A percentile compares a stretch with the other conserved stretches of the same genome.
These are phyloP conservation scores for Phytophthora aleatoria DNA, from an alignment of 352 stramenopile genomes.

Conservation along the genomic window DNA sequence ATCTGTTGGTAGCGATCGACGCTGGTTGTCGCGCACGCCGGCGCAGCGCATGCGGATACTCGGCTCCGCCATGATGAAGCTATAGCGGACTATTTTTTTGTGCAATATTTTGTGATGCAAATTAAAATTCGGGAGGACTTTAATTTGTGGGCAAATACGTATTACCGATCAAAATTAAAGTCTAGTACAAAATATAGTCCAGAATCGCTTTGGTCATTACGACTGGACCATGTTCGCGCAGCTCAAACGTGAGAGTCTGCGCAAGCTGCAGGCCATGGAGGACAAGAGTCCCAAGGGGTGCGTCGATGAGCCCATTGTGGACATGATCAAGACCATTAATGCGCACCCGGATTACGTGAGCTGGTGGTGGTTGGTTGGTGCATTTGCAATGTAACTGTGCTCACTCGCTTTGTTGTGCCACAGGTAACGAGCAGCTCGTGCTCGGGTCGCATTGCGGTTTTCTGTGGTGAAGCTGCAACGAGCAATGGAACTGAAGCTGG, in stretches of 20 bases:
- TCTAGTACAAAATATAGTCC: no score
- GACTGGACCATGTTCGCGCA: constrained; percentile 68
- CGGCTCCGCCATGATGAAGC: constrained; percentile 7
- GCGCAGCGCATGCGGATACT: constrained; percentile 36
- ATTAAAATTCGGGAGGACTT: no score
- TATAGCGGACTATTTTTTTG: constrained; percentile 1
- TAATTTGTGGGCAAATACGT: no score
- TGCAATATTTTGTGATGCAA: background rate
- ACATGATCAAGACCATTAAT: constrained; percentile 90
- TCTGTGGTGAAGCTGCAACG: constrained; percentile 55
- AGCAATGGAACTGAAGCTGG: constrained; percentile 19
- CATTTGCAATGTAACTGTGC: constrained; percentile 1
- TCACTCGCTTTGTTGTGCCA: constrained; percentile 2
- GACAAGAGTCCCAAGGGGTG: constrained; percentile 93
- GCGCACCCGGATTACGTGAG: constrained; percentile 82
- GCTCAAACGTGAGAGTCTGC: constrained; percentile 86
- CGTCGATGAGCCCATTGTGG: constrained; percentile 89
- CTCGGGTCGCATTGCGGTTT: constrained; percentile 90
- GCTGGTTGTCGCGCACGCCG: constrained; percentile 32
- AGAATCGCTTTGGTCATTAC: constrained; percentile 5
- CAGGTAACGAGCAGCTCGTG: constrained; percentile 92
- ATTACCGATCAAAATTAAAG: no score
- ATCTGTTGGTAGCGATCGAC: background rate
- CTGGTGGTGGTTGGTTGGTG: background rate
- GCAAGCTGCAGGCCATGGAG: constrained; percentile 79